Conservation (phyloP, 768 basidiomycete species). For the Leccinum aurantiacum region DNA sequence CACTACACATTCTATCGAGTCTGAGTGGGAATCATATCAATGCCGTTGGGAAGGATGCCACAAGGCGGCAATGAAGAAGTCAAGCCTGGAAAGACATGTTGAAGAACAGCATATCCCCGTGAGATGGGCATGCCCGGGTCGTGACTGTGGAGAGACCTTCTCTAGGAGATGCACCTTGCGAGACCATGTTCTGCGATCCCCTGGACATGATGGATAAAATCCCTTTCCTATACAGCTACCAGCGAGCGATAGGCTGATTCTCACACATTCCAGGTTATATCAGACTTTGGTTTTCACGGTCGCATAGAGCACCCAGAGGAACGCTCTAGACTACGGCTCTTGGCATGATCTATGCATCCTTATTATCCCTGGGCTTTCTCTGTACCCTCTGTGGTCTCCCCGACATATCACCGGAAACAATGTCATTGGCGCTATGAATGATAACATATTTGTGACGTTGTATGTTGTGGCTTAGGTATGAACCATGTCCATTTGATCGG, state of each 20-base stretch:
- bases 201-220: background rate
- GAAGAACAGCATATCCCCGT: slow-evolving; percentile 12
- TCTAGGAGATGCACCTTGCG: background rate
- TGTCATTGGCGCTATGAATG: background rate
- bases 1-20: background rate
- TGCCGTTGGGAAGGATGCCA: slow-evolving; percentile 14
- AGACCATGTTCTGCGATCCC: background rate
- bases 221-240: background rate
- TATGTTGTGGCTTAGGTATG: slow-evolving; percentile 1
- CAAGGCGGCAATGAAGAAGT: background rate
- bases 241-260: background rate
- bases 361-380: background rate
- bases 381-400: background rate
- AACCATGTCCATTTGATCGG: background rate
- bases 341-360: background rate
- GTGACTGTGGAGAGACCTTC: no score
- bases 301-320: background rate
- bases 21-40: background rate
- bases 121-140: slow-evolving; percentile 6
- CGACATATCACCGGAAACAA: background rate
- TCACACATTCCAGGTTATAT: background rate
- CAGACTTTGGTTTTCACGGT: background rate
- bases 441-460: background rate
- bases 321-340: background rate
- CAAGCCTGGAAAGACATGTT: slow-evolving; percentile 12